A percentile compares a stretch with the other conserved stretches of the same genome.
Conservation (phyloP, 305 asterid species). For the Rubia peregrina region DNA sequence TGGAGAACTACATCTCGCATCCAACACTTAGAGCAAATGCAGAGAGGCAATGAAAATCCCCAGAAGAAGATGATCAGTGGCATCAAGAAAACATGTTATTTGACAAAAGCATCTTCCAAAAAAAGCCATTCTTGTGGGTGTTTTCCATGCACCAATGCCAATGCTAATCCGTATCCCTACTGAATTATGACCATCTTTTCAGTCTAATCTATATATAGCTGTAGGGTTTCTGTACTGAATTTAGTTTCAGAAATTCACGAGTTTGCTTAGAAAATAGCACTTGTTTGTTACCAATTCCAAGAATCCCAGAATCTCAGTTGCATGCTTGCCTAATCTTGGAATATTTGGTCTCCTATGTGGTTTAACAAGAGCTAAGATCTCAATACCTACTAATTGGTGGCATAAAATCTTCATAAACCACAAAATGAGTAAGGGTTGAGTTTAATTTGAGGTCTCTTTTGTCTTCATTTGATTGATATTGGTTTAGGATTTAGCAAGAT, state of each 20-base stretch:
- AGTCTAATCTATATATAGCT: not conserved
- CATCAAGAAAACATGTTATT: slow-evolving; percentile 27
- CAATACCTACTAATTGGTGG: not conserved
- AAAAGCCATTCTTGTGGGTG: slow-evolving; percentile 52
- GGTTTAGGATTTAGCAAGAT: no score
- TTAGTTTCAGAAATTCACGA: not conserved
- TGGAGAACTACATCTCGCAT: slow-evolving; percentile 72
- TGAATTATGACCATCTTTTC: not conserved
- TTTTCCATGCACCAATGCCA: slow-evolving; percentile 46
- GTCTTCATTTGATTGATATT: not conserved
- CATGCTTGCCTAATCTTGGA: not conserved
- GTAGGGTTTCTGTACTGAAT: not conserved
- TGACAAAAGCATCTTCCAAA: slow-evolving; percentile 17
- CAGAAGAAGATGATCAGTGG: slow-evolving; percentile 1
- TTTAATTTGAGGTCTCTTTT: not conserved
- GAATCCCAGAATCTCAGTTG: not conserved
- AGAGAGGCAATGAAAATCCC: slow-evolving; percentile 34
- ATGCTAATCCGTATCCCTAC: slow-evolving; percentile 33
- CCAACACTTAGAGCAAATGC: slow-evolving; percentile 67
- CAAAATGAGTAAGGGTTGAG: not conserved
- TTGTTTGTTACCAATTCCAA: not conserved
- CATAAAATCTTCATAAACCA: not conserved
- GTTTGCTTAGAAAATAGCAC: not conserved
- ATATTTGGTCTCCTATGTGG: not conserved
- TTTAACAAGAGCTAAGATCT: not conserved